phyloP scores from a whole-genome alignment of 306 rosid species.

The Cicer cuneatum region DNA sequence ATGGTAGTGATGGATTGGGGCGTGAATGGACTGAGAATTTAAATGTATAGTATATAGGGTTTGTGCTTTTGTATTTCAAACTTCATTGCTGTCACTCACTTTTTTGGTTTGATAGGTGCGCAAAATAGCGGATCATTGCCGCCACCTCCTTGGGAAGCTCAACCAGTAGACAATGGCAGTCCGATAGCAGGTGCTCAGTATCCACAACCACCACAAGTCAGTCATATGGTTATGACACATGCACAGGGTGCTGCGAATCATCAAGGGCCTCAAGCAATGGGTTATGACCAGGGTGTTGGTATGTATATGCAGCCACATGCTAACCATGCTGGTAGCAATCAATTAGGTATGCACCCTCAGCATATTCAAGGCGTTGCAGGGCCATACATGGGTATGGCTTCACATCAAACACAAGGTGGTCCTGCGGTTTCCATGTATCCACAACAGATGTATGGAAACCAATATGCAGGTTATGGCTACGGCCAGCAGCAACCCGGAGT shows the following conservation, averaged over 20 bases:
- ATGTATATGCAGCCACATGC: constrained; percentile 78
- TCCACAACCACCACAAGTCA: constrained; percentile 61
- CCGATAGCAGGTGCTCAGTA: constrained; percentile 62
- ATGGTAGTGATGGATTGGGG: constrained; percentile 32
- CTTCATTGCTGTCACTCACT: constrained; percentile 1
- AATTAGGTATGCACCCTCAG: constrained; percentile 63
- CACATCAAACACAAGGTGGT: constrained; percentile 61
- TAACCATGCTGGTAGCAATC: constrained; percentile 62
- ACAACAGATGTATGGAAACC: constrained; percentile 87
- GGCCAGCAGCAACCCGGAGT: constrained; percentile 65
- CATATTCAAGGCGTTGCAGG: constrained; percentile 57
- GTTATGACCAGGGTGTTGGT: constrained; percentile 66
- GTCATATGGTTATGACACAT: constrained; percentile 57
- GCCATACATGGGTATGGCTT: constrained; percentile 64
- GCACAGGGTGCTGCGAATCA: constrained; percentile 57
- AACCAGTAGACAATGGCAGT: constrained; percentile 62
- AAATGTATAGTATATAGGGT: constrained; percentile 26
- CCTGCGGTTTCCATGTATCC: constrained; percentile 60
- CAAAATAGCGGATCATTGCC: constrained; percentile 76
- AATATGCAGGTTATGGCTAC: constrained; percentile 67
- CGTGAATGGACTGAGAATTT: constrained; percentile 37
- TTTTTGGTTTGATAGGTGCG: constrained; percentile 56
- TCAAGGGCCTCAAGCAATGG: constrained; percentile 62
- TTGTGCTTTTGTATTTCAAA: constrained; percentile 27
- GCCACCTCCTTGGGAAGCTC: constrained; percentile 98